phyloP scores from a whole-genome alignment of 179 eudicot genomes.

The Corrigiola litoralis region DNA sequence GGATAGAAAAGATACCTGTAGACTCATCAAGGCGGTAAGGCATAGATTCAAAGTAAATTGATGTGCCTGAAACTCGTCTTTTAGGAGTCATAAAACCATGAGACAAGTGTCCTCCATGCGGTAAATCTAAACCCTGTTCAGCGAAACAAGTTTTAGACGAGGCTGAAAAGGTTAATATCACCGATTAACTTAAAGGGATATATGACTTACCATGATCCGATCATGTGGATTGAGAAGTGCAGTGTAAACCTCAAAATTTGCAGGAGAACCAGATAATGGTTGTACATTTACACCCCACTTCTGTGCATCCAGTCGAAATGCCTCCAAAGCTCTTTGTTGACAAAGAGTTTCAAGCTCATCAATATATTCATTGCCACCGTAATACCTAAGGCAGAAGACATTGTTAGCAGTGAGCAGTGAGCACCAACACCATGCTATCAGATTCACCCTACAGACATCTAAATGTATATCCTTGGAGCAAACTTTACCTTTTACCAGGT shows the following conservation, averaged over 20 bases:
- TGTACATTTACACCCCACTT: constrained; percentile 97
- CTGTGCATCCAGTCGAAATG: constrained; percentile 63
- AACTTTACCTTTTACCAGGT: constrained; percentile 75
- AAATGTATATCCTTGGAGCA: not conserved
- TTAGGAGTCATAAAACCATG: constrained; percentile 94
- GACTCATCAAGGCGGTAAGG: constrained; percentile 85
- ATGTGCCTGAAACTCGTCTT: constrained; percentile 83
- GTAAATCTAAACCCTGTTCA: constrained; percentile 76
- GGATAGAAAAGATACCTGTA: constrained; percentile 44
- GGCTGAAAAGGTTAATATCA: too few relatives aligned
- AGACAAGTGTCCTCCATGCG: constrained; percentile 88
- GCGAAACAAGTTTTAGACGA: too few relatives aligned
- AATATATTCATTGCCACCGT: constrained; percentile 87
- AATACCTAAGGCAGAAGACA: constrained; percentile 48
- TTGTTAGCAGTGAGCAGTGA: not conserved
- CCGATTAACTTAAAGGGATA: too few relatives aligned
- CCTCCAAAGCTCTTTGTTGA: constrained; percentile 77
- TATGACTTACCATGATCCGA: constrained; percentile 65
- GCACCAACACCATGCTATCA: not conserved
- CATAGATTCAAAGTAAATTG: constrained; percentile 89
- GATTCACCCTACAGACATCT: not conserved
- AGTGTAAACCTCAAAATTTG: constrained; percentile 90
- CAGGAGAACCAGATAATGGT: constrained; percentile 88
- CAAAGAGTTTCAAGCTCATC: constrained; percentile 80
- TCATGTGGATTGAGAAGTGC: constrained; percentile 89